These are phyloP conservation scores for Jasminum sambac DNA, from an alignment of 257 asterid species.

Conservation along the genomic window DNA sequence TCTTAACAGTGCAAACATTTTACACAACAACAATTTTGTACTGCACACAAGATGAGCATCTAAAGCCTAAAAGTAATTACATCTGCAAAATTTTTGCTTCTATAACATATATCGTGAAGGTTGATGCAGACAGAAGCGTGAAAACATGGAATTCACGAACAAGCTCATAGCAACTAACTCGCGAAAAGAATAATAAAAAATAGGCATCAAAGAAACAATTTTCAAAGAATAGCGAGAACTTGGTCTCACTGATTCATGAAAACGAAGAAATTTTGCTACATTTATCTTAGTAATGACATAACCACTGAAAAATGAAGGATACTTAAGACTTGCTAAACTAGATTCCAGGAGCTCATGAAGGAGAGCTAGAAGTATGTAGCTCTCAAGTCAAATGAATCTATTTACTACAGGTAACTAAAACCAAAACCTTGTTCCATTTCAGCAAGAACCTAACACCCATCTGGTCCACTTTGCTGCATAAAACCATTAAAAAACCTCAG, in stretches of 20 bases:
- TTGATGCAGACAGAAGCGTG: not conserved
- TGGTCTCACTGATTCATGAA: not conserved
- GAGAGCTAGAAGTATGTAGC: not conserved
- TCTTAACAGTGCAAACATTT: not conserved
- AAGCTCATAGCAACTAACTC: not conserved
- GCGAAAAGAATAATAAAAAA: not conserved
- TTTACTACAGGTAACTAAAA: not conserved
- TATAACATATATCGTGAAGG: not conserved
- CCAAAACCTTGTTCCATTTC: not conserved
- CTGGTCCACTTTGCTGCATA: not conserved
- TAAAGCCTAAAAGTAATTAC: constrained; percentile 2
- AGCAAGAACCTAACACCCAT: not conserved
- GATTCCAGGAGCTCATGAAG: not conserved
- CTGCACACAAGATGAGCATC: not conserved
- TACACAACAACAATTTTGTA: not conserved
- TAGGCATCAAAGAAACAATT: not conserved
- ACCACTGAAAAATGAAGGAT: not conserved
- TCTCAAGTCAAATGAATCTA: not conserved
- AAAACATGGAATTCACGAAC: not conserved
- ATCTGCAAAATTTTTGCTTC: not conserved
- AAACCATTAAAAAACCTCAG: not conserved
- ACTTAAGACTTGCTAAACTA: not conserved
- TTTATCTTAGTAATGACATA: not conserved
- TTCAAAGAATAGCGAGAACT: not conserved
- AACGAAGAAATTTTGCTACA: not conserved